Conservation (phyloP, 2,329 filamentous ascomycete species). For the Clonostachys rhizophaga region DNA sequence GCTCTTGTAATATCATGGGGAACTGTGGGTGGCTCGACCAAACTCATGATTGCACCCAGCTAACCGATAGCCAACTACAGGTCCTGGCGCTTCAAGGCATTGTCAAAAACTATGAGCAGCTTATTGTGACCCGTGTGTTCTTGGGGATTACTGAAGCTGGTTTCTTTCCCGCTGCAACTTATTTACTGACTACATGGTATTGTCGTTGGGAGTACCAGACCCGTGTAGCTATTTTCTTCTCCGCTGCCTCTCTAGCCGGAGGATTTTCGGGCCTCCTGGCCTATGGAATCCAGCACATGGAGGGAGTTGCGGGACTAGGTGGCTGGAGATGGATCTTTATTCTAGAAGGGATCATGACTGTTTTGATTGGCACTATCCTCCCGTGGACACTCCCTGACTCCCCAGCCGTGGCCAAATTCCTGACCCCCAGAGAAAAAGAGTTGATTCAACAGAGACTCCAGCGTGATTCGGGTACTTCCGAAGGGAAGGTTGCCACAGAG, state of each 20-base stretch:
- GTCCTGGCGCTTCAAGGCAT: conserved; percentile 25
- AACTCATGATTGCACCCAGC: conserved; percentile 44
- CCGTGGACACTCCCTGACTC: conserved; percentile 38
- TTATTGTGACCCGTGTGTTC: conserved; percentile 37
- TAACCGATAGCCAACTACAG: conserved; percentile 38
- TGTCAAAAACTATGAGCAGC: conserved; percentile 35
- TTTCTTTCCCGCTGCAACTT: conserved; percentile 17
- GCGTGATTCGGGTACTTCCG: not conserved
- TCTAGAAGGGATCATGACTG: conserved; percentile 15
- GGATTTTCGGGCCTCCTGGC: conserved; percentile 14
- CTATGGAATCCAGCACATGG: conserved; percentile 12
- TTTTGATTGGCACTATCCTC: conserved; percentile 30
- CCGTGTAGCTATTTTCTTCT: conserved; percentile 20
- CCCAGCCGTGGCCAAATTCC: conserved; percentile 1
- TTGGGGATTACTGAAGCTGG: conserved; percentile 37
- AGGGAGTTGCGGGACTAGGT: conserved; percentile 7
- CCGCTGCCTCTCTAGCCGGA: conserved; percentile 12
- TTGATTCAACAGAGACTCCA: not conserved
- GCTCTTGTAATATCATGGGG: conserved; percentile 5
- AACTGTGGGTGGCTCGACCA: conserved; percentile 22
- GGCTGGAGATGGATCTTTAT: conserved; percentile 18
- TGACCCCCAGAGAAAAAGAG: not conserved
- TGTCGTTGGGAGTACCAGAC: conserved; percentile 2
- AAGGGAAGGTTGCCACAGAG: not conserved
- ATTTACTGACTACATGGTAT: conserved; percentile 1